phyloP scores from a whole-genome alignment of 1,284 basidiomycete genomes.

The Vanrija pseudolonga region DNA sequence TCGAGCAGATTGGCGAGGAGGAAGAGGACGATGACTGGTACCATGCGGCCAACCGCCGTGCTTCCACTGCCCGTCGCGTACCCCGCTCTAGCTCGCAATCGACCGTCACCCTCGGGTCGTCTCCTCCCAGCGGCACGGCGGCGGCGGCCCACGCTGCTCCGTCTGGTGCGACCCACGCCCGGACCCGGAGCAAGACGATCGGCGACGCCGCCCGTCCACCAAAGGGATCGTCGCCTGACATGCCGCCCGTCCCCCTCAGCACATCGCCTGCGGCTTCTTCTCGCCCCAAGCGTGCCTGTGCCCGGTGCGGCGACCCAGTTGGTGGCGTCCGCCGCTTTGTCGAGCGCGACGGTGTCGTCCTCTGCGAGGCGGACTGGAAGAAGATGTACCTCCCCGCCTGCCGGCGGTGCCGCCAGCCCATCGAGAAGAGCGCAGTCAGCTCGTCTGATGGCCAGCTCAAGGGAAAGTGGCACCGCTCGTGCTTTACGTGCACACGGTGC shows the following conservation, averaged over 20 bases:
- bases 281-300: conserved; percentile 51
- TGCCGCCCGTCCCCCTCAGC: too few relatives aligned
- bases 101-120: conserved; percentile 4
- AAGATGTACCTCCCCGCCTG: conserved; percentile 85
- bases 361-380: conserved; percentile 88
- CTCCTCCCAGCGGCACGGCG: not conserved
- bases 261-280: not conserved
- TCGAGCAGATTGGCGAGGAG: conserved; percentile 41
- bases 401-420: conserved; percentile 72
- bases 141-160: not conserved
- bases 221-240: too few relatives aligned
- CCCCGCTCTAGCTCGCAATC: conserved; percentile 15
- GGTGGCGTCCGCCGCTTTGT: conserved; percentile 72
- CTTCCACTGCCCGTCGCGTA: not conserved
- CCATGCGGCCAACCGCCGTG: not conserved
- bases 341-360: conserved; percentile 60
- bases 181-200: too few relatives aligned
- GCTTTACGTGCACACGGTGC: conserved; percentile 80
- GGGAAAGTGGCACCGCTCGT: conserved; percentile 83
- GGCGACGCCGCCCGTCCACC: too few relatives aligned
- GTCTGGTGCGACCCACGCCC: too few relatives aligned
- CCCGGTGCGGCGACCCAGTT: conserved; percentile 64
- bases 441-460: conserved; percentile 85
- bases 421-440: conserved; percentile 85
- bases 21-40: conserved; percentile 27